These are phyloP conservation scores for Priceomyces fermenticarens DNA, from an alignment of 805 yeast species.

Conservation along the genomic window DNA sequence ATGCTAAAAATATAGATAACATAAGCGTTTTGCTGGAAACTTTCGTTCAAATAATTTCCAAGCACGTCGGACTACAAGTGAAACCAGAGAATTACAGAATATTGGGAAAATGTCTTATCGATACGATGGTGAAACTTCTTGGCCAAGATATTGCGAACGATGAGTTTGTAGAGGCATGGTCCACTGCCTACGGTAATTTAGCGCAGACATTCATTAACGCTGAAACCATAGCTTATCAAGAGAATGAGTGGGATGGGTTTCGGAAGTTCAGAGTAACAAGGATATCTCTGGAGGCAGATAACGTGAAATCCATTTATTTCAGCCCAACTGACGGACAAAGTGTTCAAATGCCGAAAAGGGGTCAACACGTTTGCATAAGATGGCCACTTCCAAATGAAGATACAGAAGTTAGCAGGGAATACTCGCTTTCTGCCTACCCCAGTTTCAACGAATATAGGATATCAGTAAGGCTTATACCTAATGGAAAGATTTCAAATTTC, in stretches of 20 bases:
- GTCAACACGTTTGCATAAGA: constrained; percentile 44
- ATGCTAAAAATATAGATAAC: constrained; percentile 63
- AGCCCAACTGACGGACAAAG: constrained; percentile 39
- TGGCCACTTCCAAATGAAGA: constrained; percentile 32
- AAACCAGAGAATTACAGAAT: constrained; percentile 63
- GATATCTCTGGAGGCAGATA: constrained; percentile 41
- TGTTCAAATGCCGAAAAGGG: constrained; percentile 32
- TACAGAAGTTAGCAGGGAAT: constrained; percentile 52
- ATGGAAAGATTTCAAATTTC: constrained; percentile 50
- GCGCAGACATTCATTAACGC: constrained; percentile 59
- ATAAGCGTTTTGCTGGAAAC: constrained; percentile 49
- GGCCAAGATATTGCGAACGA: constrained; percentile 59
- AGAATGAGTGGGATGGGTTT: constrained; percentile 55
- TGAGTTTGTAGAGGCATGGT: constrained; percentile 62
- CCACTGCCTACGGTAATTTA: constrained; percentile 58
- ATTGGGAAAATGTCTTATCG: constrained; percentile 57
- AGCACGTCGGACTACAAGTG: constrained; percentile 65
- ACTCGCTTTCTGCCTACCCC: constrained; percentile 48
- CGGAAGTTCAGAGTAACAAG: constrained; percentile 46
- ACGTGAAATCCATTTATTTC: constrained; percentile 52
- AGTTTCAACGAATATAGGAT: constrained; percentile 46
- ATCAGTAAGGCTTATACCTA: constrained; percentile 48
- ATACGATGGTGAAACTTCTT: constrained; percentile 51
- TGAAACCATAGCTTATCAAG: constrained; percentile 47
- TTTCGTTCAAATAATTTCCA: constrained; percentile 58